Conservation (phyloP, 169 alveolate species). For the Cryptosporidium parvum region DNA sequence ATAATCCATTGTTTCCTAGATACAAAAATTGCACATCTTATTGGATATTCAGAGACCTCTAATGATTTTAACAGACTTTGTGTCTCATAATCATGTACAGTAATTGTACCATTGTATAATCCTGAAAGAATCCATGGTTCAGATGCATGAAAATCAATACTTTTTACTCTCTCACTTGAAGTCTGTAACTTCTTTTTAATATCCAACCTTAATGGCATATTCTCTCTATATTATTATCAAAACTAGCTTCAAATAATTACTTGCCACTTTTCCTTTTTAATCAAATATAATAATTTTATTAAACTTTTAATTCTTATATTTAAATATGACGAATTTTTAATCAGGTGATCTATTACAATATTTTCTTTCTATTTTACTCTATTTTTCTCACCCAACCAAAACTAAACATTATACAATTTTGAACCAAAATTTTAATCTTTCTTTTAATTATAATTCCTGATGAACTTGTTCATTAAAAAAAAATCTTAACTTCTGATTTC, state of each 20-base stretch:
- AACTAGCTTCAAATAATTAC: background rate
- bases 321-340: no score
- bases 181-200: conserved; percentile 92
- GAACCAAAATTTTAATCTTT: background rate
- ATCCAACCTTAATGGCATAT: conserved; percentile 94
- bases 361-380: background rate
- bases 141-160: conserved; percentile 95
- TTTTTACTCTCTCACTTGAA: conserved; percentile 95
- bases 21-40: conserved; percentile 95
- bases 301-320: no score
- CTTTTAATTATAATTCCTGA: background rate
- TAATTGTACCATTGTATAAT: conserved; percentile 92
- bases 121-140: conserved; percentile 96
- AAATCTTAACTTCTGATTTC: background rate
- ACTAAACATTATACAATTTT: background rate
- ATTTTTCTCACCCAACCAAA: background rate
- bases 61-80: conserved; percentile 92
- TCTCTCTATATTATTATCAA: conserved; percentile 7
- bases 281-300: no score
- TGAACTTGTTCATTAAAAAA: background rate
- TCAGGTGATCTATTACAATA: background rate
- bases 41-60: conserved; percentile 94
- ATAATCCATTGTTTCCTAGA: conserved; percentile 95
- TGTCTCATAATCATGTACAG: conserved; percentile 88
- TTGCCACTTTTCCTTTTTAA: background rate